Evolutionary conservation across 331 rosid species (phyloP).

Genomic region (Quercus phellos): DNA sequence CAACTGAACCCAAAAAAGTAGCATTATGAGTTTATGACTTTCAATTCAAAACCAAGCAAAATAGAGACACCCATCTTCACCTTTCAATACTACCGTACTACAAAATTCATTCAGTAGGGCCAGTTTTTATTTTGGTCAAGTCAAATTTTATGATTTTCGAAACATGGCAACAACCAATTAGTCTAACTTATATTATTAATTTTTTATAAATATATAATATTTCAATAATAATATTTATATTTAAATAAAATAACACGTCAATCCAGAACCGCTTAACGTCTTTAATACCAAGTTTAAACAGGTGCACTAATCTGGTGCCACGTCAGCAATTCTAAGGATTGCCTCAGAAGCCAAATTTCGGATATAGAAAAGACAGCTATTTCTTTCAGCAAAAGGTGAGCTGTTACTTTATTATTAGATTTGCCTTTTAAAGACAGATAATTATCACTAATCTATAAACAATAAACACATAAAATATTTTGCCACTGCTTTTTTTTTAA

Average conservation of each 20-base stretch:
- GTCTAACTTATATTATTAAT: too few relatives aligned
- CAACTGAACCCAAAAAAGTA: not conserved
- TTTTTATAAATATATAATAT: too few relatives aligned
- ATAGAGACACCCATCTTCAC: not conserved
- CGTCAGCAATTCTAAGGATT: slow-evolving; percentile 24
- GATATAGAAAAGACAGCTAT: slow-evolving; percentile 33
- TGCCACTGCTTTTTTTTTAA: too few relatives aligned
- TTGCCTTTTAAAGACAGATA: not conserved
- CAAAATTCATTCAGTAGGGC: not conserved
- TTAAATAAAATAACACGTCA: not conserved
- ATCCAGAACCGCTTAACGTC: not conserved
- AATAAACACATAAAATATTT: not conserved
- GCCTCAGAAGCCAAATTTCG: slow-evolving; percentile 25
- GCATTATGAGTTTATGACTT: not conserved
- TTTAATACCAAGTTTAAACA: not conserved
- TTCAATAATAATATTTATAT: not conserved
- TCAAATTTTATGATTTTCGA: too few relatives aligned
- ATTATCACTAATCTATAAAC: not conserved
- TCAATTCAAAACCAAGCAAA: not conserved
- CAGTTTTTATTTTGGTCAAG: too few relatives aligned
- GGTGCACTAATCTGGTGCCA: slow-evolving; percentile 24
- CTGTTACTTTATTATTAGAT: slow-evolving; percentile 28
- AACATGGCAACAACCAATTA: not conserved
- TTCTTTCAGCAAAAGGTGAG: slow-evolving; percentile 19
- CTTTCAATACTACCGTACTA: not conserved